A percentile compares a stretch with the other conserved stretches of the same genome.
Conservation (phyloP, 169 alveolate genomes). For the Plasmodium gaboni region DNA sequence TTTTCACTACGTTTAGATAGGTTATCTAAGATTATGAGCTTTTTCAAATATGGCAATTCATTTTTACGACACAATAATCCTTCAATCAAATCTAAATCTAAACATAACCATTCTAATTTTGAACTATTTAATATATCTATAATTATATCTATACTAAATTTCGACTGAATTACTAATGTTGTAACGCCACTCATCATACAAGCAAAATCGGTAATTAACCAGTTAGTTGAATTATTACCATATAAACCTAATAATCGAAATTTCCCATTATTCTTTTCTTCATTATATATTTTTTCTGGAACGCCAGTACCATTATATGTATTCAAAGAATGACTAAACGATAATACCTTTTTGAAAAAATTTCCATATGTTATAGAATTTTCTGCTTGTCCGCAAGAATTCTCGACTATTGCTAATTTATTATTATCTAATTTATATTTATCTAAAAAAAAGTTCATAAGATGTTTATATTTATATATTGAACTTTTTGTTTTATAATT, state of each 20-base stretch:
- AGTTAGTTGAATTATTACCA: constrained; percentile 51
- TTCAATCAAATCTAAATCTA: constrained; percentile 17
- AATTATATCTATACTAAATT: constrained; percentile 49
- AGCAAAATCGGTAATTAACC: constrained; percentile 47
- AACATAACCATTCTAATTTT: constrained; percentile 56
- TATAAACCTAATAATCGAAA: constrained; percentile 51
- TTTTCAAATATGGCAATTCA: constrained; percentile 40
- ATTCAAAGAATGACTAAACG: constrained; percentile 2
- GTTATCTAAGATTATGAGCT: constrained; percentile 32
- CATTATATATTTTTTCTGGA: constrained; percentile 24
- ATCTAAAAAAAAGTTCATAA: neutral
- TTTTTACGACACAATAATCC: neutral
- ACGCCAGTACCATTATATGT: constrained; percentile 33
- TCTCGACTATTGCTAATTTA: constrained; percentile 19
- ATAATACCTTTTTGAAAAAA: neutral
- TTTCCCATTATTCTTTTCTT: constrained; percentile 27
- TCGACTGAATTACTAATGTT: constrained; percentile 52
- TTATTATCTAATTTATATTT: neutral
- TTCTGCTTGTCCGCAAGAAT: constrained; percentile 10
- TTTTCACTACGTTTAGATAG: neutral
- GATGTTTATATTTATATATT: neutral
- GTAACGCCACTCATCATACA: constrained; percentile 26
- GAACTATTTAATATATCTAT: constrained; percentile 26
- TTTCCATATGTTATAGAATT: neutral
- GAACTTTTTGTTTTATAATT: neutral